Conservation (phyloP, 371 early-diverging fungal species). For the Batrachochytrium dendrobatidis region DNA sequence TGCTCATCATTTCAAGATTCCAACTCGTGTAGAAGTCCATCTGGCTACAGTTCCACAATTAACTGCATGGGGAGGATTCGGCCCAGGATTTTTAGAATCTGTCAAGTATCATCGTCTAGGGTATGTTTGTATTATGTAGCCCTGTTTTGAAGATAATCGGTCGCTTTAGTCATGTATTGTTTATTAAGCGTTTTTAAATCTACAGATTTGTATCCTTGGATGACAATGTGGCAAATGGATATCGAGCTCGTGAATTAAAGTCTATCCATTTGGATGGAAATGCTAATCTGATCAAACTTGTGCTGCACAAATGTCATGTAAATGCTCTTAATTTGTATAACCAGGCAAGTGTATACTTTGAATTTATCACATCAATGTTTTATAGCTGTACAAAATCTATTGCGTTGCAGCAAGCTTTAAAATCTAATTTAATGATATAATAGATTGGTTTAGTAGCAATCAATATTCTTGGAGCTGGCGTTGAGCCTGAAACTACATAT, state of each 20-base stretch:
- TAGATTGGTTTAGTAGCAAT: conserved; percentile 57
- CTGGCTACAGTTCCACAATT: conserved; percentile 16
- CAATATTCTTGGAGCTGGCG: conserved; percentile 44
- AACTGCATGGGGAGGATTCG: background rate
- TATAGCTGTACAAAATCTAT: background rate
- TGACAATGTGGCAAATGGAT: conserved; percentile 44
- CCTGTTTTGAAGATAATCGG: conserved; percentile 14
- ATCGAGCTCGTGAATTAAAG: conserved; percentile 61
- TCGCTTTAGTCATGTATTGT: background rate
- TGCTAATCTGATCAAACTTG: conserved; percentile 62
- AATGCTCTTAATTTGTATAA: conserved; percentile 68
- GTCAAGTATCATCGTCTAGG: conserved; percentile 15
- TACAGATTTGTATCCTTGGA: conserved; percentile 42
- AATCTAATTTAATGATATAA: background rate
- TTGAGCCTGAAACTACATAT: conserved; percentile 12
- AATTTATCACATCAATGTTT: background rate
- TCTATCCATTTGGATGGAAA: conserved; percentile 66
- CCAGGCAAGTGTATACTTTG: conserved; percentile 43
- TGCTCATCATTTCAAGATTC: conserved; percentile 75
- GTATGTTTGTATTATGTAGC: conserved; percentile 24
- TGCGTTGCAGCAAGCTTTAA: background rate
- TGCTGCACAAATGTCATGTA: conserved; percentile 60
- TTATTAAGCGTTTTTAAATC: background rate
- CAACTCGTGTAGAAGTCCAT: conserved; percentile 66
- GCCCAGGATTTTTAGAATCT: background rate